Base-by-base conservation (phyloP, 1,139 yeast species). In the Tardiomyces blankii region DNA sequence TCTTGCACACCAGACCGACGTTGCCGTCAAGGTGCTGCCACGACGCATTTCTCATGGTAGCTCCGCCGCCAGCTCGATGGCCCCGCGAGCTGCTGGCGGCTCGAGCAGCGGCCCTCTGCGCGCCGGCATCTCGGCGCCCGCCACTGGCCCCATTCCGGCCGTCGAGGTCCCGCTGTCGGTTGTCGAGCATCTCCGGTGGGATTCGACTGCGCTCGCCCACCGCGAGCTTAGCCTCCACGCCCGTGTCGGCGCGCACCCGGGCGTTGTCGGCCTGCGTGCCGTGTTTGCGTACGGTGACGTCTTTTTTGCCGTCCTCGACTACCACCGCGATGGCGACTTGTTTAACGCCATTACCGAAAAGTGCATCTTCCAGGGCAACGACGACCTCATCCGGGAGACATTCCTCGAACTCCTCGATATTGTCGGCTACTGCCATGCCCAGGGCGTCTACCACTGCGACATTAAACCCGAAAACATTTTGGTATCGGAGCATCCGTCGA, bases 381-480 rank as follows among this genome's bases (percentile, higher is more conserved):
- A 78, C 38, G 64, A 61, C 40, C 63, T 81, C 53, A 78, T 84
- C 68, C 83, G 82, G 58, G 74, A 75, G 46, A 85, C 84, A 40
- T 85, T 87, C 61, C 62, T 80, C 27, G 96, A 88, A 62, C 67
- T 88, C 43, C 67, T 86, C 18, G 86, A 82, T 49, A 94, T 81
- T 1, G 70, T 88, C 32, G 71, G 73, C 41, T 81, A 78, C 63
- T 83, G 95, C 58, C 86, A 82, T 55, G 67, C 73, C 12, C 67
- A 71, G 40, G 77, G 78, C 35, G 76, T 88, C 13, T 88, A 75
- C 41, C 99, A 91, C 62, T 91, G 99, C 67, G 99, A 91, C 65
- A 69, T 91, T 38, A 91, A 91, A 62, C 99, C 99, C 0, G 99
- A 91, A 58, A 91, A 91, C 63, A 88, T 91, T 44, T 66, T 91